Evolutionary conservation across 257 asterid species (phyloP), one percentile per base, ranked within the genome.

Genomic region (Plantago ovata): DNA sequence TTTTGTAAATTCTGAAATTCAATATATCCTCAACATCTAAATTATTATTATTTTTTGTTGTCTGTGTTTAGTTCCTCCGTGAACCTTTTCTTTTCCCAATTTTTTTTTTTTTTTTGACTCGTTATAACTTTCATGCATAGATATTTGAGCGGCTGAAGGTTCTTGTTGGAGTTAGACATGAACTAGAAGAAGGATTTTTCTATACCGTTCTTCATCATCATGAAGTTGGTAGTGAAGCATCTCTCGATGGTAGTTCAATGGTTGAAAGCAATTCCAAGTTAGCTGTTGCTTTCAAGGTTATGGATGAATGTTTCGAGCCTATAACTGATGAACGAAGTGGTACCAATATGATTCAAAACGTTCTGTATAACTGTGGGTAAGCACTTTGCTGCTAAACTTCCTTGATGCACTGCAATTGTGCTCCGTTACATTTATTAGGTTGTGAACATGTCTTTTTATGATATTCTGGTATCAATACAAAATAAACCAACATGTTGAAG

Each of bases 81-180:
- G 16, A 44, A 46, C 64, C 32, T 10, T 19, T 53, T 33, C 20
- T 58, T 42, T 13, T 19, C 24, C 45, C 42, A n/a, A n/a, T n/a
- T n/a, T 50, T 24, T 53, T 64, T 56, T 49, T 28, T 60, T 62
- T 43, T 54, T 62, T 61, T 54, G 57, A 38, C 20, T 68, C 62
- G 63, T n/a, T 54, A 45, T 65, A 32, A 61, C 64, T 72, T 66
- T 74, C 60, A 19, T 69, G 13, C 22, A 32, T 84, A 93, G 97
- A 81, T 83, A 66, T 76, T 60, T 67, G 83, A 78, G 83, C 69
- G 57, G 69, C 86, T 93, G 48, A 81, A 65, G 75, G 66, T 18
- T 72, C 90, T 88, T 73, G 77, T 82, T 56, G 97, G 96, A 45
- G 75, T 78, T 50, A 82, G 70, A 69, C 84, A 86, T 61, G 88